Conservation (phyloP, 768 basidiomycete species). For the Lentinula detonsa region DNA sequence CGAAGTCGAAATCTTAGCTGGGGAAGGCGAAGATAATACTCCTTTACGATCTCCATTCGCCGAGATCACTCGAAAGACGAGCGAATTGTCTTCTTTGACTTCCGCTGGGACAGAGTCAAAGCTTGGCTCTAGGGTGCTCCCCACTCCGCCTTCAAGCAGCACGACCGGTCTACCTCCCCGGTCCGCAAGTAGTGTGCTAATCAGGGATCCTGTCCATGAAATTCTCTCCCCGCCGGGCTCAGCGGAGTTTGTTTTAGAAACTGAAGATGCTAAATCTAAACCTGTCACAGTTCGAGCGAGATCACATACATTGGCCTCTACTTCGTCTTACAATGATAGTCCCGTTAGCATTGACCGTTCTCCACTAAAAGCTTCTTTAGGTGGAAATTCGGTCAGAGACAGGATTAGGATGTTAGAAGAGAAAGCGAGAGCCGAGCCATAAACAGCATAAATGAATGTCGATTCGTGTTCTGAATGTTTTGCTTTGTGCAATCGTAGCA, state of each 20-base stretch:
- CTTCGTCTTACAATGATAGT: background rate
- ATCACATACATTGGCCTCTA: background rate
- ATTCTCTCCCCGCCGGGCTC: background rate
- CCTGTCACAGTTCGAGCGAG: background rate
- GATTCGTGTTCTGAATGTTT: background rate
- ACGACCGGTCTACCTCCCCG: background rate
- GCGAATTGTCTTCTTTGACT: background rate
- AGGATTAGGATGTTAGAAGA: constrained; percentile 32
- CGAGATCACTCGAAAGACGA: background rate
- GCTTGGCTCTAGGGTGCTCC: background rate
- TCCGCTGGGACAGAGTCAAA: background rate
- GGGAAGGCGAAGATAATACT: background rate
- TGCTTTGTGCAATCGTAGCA: background rate
- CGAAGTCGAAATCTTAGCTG: constrained; percentile 2
- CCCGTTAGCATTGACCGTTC: background rate
- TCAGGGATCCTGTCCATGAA: background rate
- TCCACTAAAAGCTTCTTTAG: background rate
- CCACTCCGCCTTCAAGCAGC: background rate
- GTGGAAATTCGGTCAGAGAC: constrained; percentile 28
- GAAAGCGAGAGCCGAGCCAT: constrained; percentile 11
- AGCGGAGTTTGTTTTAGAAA: background rate
- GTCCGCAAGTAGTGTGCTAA: background rate
- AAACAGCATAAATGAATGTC: background rate
- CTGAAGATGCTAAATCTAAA: background rate
- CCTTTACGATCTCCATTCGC: background rate